Evolutionary conservation across 75 land plant species (phyloP), one percentile per base, ranked within the genome.

Genomic region (Azolla pinnata): DNA sequence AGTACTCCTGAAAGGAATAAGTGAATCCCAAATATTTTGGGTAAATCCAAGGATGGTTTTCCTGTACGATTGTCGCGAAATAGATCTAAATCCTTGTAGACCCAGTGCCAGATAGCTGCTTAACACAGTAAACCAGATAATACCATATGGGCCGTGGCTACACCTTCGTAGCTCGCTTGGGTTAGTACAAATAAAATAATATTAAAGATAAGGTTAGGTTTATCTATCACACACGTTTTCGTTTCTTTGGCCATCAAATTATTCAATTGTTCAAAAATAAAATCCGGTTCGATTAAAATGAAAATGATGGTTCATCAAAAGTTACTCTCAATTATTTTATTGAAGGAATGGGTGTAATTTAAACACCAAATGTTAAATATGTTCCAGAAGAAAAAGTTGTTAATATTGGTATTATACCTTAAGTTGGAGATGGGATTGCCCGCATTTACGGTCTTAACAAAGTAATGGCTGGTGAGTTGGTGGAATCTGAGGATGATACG

Each of bases 401-500:
- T n/a, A 69, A 70, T 24, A 44, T 70, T 21, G 67, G 2, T 32
- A 54, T 52, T 31, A 29, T 54, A 31, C 60, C 61, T 67, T 65
- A 61, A 67, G 50, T 62, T 23, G 54, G 68, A 48, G 68, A 69
- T 57, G 77, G 48, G 30, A 64, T 69, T 75, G 67, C 58, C 32
- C 51, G 58, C 62, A 75, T 69, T 60, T 65, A 69, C 59, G 54
- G 63, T 58, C 34, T 69, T 33, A 38, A 75, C 50, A 44, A 75
- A 64, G 63, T 64, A 73, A 62, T 73, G 66, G 45, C 47, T 21
- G 0, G 66, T 60, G 21, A 60, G 12, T 25, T 44, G 25, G 46
- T 60, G 26, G 62, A 59, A 35, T 59, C 38, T 35, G 61, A 59
- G 33, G 30, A 33, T 53, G 29, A 29, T 67, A 64, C 3, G 2